Base-by-base conservation (phyloP, 2,329 filamentous ascomycete species). In the Microdochium paspali region DNA sequence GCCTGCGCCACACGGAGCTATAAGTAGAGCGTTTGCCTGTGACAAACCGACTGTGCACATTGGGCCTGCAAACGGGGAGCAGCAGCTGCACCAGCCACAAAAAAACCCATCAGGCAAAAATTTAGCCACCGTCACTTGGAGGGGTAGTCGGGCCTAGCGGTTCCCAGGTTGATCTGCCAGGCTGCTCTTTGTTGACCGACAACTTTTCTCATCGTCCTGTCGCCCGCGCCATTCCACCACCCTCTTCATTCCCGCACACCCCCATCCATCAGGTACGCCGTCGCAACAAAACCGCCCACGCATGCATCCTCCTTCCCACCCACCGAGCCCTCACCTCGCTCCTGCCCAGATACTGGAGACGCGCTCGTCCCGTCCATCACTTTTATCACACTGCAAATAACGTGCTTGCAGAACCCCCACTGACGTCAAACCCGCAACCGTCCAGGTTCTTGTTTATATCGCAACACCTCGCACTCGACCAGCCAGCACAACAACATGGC, bases 391-490 rank as follows among this genome's bases (percentile, higher is more conserved):
- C 15, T 15, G n/a, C n/a, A n/a, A 15, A 40, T 10, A 20, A 15
- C 6, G 13, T 3, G 35, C 35, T 20, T 40, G 12, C 35, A 40
- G 15, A 40, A 40, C 46, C 56, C 57, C 54, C 57, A 55, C 58
- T 58, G 49, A 59, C 58, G 46, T 54, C 49, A 44, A 53, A 51
- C 51, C 51, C 54, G 56, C 53, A 49, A 47, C 50, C 42, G 47
- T 32, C 25, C 48, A 67, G 63, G 66, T 68, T 66, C 68, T 67
- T 73, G 69, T 71, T 73, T 71, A 70, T 68, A 66, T 66, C 63
- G 53, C 51, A 48, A 52, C 44, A 44, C 47, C 39, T 21, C 26
- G 18, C 35, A 18, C 23, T 21, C 35, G 6, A 9, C 15, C 18
- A 21, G 35, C 35, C 35, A 15, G 23, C 46, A 46, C 47, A 47